Conservation (phyloP, 345 rosid genomes). For the Eucalyptus sp. region DNA sequence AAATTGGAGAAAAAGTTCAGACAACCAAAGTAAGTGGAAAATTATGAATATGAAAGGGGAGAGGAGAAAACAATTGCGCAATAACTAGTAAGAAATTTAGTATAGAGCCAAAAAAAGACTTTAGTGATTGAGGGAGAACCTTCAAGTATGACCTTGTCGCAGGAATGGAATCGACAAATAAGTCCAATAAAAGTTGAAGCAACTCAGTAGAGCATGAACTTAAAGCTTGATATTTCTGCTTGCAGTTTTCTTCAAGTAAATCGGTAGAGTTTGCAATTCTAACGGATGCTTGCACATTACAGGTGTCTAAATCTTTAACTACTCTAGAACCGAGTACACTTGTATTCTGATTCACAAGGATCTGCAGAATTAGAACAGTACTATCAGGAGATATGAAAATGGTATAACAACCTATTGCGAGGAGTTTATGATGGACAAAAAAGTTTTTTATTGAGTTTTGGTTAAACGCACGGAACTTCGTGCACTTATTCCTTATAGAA, state of each 20-base stretch:
- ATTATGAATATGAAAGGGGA: not conserved
- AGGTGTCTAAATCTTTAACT: constrained; percentile 7
- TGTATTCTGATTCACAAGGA: constrained; percentile 78
- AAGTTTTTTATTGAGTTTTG: not conserved
- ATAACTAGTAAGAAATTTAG: not conserved
- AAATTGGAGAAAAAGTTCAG: not conserved
- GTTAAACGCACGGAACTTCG: not conserved
- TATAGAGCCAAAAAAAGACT: not conserved
- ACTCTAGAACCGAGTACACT: constrained; percentile 16
- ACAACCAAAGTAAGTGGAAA: not conserved
- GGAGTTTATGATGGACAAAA: not conserved
- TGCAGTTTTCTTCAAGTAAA: constrained; percentile 64
- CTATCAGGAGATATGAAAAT: not conserved
- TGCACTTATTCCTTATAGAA: not conserved
- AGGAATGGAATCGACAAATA: constrained; percentile 32
- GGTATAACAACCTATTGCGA: not conserved
- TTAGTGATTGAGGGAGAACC: constrained; percentile 20
- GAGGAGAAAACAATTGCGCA: not conserved
- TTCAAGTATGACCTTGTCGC: constrained; percentile 46
- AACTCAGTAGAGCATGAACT: constrained; percentile 52
- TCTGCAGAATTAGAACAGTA: not conserved
- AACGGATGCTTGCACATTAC: constrained; percentile 10
- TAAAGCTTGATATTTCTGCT: constrained; percentile 52
- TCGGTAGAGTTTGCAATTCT: constrained; percentile 13
- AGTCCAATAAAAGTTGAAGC: constrained; percentile 59